Percentiles rank a stretch among this genome's conserved stretches.
These are phyloP conservation scores for Zymoseptoria brevis DNA, from an alignment of 2,329 filamentous ascomycete genomes.

Conservation along the genomic window DNA sequence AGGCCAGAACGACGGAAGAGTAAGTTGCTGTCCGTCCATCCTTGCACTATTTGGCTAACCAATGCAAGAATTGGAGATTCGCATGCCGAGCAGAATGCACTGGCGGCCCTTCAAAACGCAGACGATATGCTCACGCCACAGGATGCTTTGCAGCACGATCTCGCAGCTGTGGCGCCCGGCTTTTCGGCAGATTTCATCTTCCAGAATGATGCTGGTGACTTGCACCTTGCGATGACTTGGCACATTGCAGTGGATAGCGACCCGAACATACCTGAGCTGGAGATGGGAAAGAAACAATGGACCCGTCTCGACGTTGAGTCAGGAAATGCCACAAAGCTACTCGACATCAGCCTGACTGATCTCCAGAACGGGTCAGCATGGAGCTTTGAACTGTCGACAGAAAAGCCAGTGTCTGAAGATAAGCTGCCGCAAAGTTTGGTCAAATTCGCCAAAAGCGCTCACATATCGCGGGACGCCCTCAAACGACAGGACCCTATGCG, in stretches of 20 bases:
- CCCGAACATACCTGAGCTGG: background rate
- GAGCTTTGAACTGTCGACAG: conserved; percentile 25
- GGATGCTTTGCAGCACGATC: conserved; percentile 12
- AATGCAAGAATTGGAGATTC: conserved; percentile 22
- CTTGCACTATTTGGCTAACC: conserved; percentile 7
- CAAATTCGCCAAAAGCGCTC: conserved; percentile 16
- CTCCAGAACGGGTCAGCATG: conserved; percentile 23
- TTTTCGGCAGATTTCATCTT: conserved; percentile 27
- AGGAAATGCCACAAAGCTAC: conserved; percentile 13
- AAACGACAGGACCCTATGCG: background rate
- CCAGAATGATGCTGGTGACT: conserved; percentile 15
- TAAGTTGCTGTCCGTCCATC: conserved; percentile 11
- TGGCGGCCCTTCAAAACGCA: conserved; percentile 15
- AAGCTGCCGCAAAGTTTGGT: conserved; percentile 9
- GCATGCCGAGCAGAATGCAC: conserved; percentile 13
- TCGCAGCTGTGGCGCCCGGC: conserved; percentile 22
- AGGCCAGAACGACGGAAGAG: conserved; percentile 27
- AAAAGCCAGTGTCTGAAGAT: conserved; percentile 11
- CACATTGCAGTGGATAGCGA: conserved; percentile 7
- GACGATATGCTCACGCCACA: conserved; percentile 19
- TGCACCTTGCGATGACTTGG: conserved; percentile 24
- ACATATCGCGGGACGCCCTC: conserved; percentile 2
- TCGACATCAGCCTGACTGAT: conserved; percentile 24
- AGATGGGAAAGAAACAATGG: conserved; percentile 16
- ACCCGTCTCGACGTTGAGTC: conserved; percentile 21